These are phyloP conservation scores for Sugiyamaella japonica DNA, from an alignment of 1,139 yeast species.

Conservation along the genomic window DNA sequence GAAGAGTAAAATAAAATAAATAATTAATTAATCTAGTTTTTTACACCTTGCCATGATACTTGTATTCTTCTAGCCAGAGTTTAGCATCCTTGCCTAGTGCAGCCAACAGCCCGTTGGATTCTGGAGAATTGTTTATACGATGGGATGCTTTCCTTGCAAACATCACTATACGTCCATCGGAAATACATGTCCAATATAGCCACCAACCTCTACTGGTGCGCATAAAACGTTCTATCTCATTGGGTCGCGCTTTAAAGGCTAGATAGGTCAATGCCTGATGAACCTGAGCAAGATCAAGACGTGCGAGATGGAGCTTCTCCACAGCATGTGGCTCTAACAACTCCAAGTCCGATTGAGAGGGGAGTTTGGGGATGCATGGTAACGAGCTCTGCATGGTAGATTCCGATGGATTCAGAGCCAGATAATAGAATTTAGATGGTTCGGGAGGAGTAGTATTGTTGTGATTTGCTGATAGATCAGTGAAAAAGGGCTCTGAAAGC, in stretches of 20 bases:
- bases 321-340: slow-evolving; percentile 20
- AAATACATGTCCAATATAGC: slow-evolving; percentile 35
- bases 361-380: slow-evolving; percentile 31
- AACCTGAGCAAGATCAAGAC: slow-evolving; percentile 33
- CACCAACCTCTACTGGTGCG: slow-evolving; percentile 38
- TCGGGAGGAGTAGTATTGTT: slow-evolving; percentile 16
- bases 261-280: slow-evolving; percentile 32
- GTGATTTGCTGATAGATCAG: slow-evolving; percentile 26
- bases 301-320: slow-evolving; percentile 22
- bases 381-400: slow-evolving; percentile 30
- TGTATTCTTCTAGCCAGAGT: slow-evolving; percentile 36
- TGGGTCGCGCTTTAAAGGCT: slow-evolving; percentile 15
- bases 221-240: slow-evolving; percentile 35
- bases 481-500: slow-evolving; percentile 33
- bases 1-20: not conserved
- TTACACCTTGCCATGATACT: slow-evolving; percentile 33
- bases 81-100: slow-evolving; percentile 37
- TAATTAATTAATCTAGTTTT: not conserved
- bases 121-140: slow-evolving; percentile 22
- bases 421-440: slow-evolving; percentile 30
- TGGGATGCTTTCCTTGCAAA: slow-evolving; percentile 35
- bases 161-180: slow-evolving; percentile 31
- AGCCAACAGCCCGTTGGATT: slow-evolving; percentile 29
- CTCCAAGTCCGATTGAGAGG: slow-evolving; percentile 23
- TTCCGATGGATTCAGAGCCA: slow-evolving; percentile 27